Evolutionary conservation across 2,329 filamentous ascomycete species (phyloP).

Genomic region (Tolypocladium ophioglossoides): DNA sequence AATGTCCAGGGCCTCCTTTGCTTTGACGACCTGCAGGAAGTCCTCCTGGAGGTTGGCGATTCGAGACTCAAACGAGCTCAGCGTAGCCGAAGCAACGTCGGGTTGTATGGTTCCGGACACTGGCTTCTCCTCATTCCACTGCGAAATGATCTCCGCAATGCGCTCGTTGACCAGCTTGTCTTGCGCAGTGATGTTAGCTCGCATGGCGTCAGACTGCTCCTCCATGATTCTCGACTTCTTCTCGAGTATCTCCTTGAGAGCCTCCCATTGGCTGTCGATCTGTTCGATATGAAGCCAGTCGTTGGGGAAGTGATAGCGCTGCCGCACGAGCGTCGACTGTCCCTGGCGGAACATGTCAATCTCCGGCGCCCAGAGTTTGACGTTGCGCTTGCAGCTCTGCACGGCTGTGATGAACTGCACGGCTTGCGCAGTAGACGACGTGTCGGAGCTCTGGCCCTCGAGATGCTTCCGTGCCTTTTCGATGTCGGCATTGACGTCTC

Average conservation of each 20-base stretch:
- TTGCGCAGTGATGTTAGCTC: constrained; percentile 89
- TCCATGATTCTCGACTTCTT: constrained; percentile 93
- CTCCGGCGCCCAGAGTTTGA: constrained; percentile 88
- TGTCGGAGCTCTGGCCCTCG: constrained; percentile 84
- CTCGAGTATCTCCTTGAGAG: constrained; percentile 80
- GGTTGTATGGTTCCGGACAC: constrained; percentile 91
- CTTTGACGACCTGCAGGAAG: constrained; percentile 86
- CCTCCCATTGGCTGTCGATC: constrained; percentile 91
- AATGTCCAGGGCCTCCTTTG: constrained; percentile 91
- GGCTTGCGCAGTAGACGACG: constrained; percentile 89
- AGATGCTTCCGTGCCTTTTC: constrained; percentile 84
- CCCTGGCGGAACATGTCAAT: constrained; percentile 94
- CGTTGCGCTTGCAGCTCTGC: constrained; percentile 89
- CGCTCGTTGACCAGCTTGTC: constrained; percentile 86
- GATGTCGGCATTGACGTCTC: constrained; percentile 85
- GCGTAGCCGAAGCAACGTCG: constrained; percentile 72
- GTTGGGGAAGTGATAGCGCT: constrained; percentile 84
- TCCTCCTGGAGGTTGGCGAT: constrained; percentile 81
- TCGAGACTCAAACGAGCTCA: constrained; percentile 72
- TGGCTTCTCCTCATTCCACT: constrained; percentile 96
- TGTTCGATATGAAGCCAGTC: constrained; percentile 97
- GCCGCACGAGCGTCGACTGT: constrained; percentile 80
- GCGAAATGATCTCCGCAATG: constrained; percentile 69
- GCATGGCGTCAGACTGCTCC: constrained; percentile 89
- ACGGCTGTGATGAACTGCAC: constrained; percentile 98